Percentiles rank a stretch among this genome's conserved stretches.
phyloP scores from a whole-genome alignment of 768 basidiomycete species.

The Leucosporidium scottii region DNA sequence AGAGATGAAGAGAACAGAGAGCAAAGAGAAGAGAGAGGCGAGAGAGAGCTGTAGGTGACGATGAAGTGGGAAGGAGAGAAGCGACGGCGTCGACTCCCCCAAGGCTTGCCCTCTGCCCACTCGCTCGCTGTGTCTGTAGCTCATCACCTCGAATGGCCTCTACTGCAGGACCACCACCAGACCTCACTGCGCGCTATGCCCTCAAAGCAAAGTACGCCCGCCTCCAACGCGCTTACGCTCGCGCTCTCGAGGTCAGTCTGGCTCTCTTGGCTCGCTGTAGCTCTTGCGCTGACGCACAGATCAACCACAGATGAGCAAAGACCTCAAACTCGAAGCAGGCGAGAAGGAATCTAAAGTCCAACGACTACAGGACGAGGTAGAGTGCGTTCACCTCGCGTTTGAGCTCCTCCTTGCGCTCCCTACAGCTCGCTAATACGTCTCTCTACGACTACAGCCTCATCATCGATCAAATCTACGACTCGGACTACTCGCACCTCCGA shows the following conservation, averaged over 20 bases:
- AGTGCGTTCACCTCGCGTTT: slow-evolving; percentile 15
- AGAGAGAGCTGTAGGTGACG: not conserved
- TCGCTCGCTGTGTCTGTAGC: not conserved
- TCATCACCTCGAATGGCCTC: not conserved
- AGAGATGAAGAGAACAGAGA: not conserved
- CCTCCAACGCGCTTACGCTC: slow-evolving; percentile 4
- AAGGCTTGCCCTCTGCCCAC: not conserved
- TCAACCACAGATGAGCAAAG: slow-evolving; percentile 12
- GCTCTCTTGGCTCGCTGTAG: not conserved
- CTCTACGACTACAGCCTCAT: slow-evolving; percentile 12
- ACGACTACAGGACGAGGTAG: slow-evolving; percentile 30
- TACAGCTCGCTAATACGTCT: not conserved
- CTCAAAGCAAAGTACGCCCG: slow-evolving; percentile 21
- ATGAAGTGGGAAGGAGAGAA: not conserved
- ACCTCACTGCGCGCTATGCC: slow-evolving; percentile 16
- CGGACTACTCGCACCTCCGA: slow-evolving; percentile 29
- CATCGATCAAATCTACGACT: slow-evolving; percentile 27
- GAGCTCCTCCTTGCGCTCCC: not conserved
- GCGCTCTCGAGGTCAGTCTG: slow-evolving; percentile 5
- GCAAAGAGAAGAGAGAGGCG: not conserved
- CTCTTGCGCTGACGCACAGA: not conserved
- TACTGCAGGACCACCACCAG: slow-evolving; percentile 9
- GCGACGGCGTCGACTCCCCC: not conserved
- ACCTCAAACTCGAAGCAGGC: slow-evolving; percentile 28
- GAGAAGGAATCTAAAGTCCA: slow-evolving; percentile 40